Conservation (phyloP, 2,329 filamentous ascomycete genomes). For the Chrysoporthe puriensis region DNA sequence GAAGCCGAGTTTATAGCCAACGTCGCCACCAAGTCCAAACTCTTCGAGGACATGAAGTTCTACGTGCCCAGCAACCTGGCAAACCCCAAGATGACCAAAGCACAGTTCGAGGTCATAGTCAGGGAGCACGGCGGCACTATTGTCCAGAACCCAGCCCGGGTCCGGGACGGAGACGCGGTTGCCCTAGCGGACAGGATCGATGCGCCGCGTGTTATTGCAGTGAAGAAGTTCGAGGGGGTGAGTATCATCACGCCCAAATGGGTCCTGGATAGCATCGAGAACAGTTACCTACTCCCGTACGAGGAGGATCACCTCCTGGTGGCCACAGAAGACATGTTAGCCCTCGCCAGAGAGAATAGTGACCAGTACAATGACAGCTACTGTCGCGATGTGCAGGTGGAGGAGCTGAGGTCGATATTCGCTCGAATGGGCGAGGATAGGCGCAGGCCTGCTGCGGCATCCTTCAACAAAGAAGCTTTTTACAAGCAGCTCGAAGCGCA, state of each 20-base stretch:
- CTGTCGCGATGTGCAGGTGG: constrained; percentile 58
- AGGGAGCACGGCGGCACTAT: constrained; percentile 83
- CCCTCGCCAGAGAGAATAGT: constrained; percentile 62
- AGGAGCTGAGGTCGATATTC: constrained; percentile 48
- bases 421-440: constrained; percentile 34
- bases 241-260: constrained; percentile 80
- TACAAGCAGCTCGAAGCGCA: constrained; percentile 59
- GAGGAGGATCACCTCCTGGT: constrained; percentile 73
- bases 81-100: constrained; percentile 76
- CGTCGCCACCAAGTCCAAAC: constrained; percentile 54
- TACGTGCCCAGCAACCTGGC: constrained; percentile 80
- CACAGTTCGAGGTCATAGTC: constrained; percentile 77
- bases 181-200: constrained; percentile 82
- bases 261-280: constrained; percentile 80
- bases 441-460: constrained; percentile 26
- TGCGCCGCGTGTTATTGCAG: constrained; percentile 52
- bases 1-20: constrained; percentile 48
- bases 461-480: constrained; percentile 52
- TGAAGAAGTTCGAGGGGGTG: constrained; percentile 49
- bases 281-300: constrained; percentile 64
- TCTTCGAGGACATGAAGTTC: constrained; percentile 80
- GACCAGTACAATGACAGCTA: constrained; percentile 87
- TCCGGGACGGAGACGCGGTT: constrained; percentile 66
- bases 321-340: constrained; percentile 59
- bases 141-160: constrained; percentile 71